Base-by-base conservation (phyloP, 331 rosid genomes). In the Malus hybrid region DNA sequence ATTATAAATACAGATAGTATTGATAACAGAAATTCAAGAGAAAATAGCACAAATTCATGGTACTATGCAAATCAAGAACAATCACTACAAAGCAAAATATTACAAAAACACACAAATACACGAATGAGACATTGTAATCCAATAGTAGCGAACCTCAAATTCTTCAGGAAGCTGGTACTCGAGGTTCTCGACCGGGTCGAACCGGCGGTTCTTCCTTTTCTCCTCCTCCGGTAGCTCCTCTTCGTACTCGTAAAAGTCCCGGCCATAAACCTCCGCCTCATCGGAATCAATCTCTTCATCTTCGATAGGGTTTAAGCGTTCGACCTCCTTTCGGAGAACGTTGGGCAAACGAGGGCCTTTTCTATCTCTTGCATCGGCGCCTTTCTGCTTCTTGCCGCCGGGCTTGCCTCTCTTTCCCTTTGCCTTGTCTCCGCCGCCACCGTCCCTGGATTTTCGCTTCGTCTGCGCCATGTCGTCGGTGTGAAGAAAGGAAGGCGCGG, bases 211-310 rank as follows among this genome's bases (percentile, higher is more conserved):
- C 82, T 83, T 94, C 81, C 34, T 76, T n/a, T 96, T 88, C 82
- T 92, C 99, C 78, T 94, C 99, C 79, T 94, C 93, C 1, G 99
- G 85, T 4, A 33, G 70, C 39, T 77, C 79, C 85, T 94, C 97
- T 69, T 94, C 92, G 64, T 87, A 89, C 81, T 92, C 97, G 74
- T 94, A 94, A 0, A 92, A 29, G 56, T 92, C 96, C n/a, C 69
- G 73, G 18, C 44, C 75, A 29, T 24, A 56, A 60, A 81, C 70
- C 46, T 76, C 88, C 33, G 77, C 86, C 15, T 84, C 87, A 5
- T 83, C 91, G 22, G 84, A 79, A 65, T 76, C 82, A 29, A 75
- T 26, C 39, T 66, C 86, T 34, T 85, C 84, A 15, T 52, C 57
- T 29, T 83, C 86, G 15, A 20, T 46, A 11, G 87, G 92, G 81